phyloP scores from a whole-genome alignment of 768 basidiomycete species.

The Amanita molliuscula region DNA sequence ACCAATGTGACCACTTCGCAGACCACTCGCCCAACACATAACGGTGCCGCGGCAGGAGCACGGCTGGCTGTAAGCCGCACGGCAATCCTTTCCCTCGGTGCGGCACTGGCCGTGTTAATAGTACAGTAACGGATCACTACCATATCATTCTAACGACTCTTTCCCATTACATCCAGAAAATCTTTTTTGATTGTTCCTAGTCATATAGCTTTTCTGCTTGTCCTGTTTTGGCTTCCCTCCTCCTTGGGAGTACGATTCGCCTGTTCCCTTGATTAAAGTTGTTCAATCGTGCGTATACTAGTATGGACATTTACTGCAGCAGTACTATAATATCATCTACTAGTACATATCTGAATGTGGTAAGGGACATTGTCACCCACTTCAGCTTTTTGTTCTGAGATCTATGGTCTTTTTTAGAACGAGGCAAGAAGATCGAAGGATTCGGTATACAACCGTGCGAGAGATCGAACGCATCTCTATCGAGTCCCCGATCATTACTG shows the following conservation, averaged over 20 bases:
- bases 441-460: too few species aligned
- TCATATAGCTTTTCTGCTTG: neutral
- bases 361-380: too few species aligned
- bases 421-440: too few species aligned
- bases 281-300: neutral
- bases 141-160: neutral
- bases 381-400: too few species aligned
- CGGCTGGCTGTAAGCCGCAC: neutral
- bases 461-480: too few species aligned
- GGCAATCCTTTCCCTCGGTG: neutral
- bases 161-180: neutral
- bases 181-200: conserved; percentile 1
- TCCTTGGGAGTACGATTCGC: neutral
- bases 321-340: neutral
- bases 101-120: neutral
- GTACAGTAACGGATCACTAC: neutral
- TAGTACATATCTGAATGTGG: neutral
- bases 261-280: neutral
- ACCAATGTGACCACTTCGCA: conserved; percentile 4
- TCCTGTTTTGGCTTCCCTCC: neutral
- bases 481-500: too few species aligned
- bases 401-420: too few species aligned
- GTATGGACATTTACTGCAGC: neutral
- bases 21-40: neutral
- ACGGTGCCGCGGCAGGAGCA: neutral